phyloP scores from a whole-genome alignment of 2,329 filamentous ascomycete species.

The Cladobotryum protrusum region DNA sequence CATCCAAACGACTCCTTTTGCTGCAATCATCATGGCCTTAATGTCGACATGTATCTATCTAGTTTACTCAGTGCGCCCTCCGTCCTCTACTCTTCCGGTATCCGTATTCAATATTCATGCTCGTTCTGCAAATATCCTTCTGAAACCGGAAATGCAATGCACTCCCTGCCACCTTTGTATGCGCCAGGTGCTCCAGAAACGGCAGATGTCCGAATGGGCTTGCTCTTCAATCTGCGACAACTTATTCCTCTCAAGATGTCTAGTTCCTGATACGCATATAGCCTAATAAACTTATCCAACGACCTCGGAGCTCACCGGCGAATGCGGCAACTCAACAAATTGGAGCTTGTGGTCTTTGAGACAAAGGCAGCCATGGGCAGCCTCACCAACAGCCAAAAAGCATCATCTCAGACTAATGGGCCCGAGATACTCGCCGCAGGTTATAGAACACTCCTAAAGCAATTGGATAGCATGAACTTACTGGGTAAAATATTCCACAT shows the following conservation, averaged over 20 bases:
- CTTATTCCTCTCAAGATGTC: conserved; percentile 26
- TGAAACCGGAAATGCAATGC: conserved; percentile 37
- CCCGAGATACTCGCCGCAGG: no score
- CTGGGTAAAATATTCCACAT: no score
- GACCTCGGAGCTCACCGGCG: conserved; percentile 33
- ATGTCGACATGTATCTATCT: conserved; percentile 19
- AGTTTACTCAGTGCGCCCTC: conserved; percentile 22
- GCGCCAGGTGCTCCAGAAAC: conserved; percentile 33
- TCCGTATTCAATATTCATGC: conserved; percentile 32
- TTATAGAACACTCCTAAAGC: no score
- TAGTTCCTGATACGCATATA: conserved; percentile 28
- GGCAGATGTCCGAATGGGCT: conserved; percentile 36
- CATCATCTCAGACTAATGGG: no score
- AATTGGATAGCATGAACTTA: no score
- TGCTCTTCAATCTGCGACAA: conserved; percentile 32
- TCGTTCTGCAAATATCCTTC: conserved; percentile 32
- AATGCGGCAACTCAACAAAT: no score
- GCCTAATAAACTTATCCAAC: conserved; percentile 25
- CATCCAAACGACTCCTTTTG: not conserved
- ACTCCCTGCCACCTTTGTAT: conserved; percentile 33
- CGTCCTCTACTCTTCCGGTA: conserved; percentile 27
- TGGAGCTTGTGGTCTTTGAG: no score
- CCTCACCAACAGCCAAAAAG: no score
- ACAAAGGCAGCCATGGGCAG: no score
- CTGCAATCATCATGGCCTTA: no score